Percentiles rank a stretch among this genome's conserved stretches.
Evolutionary conservation across 345 rosid species (phyloP).

Genomic region (Murraya paniculata): DNA sequence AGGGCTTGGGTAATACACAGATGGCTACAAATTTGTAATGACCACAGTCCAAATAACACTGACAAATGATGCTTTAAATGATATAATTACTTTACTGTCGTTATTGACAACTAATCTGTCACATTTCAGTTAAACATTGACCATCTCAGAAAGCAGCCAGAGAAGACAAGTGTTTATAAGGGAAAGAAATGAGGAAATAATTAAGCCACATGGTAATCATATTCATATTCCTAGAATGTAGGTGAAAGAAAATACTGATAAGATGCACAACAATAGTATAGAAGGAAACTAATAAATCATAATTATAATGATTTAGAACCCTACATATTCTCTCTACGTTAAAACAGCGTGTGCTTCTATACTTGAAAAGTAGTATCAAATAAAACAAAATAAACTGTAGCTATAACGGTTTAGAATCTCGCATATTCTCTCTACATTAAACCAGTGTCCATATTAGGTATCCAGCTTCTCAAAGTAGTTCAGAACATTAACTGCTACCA

Average conservation of each 20-base stretch:
- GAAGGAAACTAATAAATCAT: background rate
- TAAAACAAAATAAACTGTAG: background rate
- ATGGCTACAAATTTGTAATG: background rate
- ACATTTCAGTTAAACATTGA: background rate
- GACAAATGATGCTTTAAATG: background rate
- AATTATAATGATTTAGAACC: background rate
- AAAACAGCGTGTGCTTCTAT: background rate
- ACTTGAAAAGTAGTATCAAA: background rate
- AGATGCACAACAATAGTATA: background rate
- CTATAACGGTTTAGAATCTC: background rate
- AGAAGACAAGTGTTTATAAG: background rate
- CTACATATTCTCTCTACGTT: background rate
- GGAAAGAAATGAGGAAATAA: background rate
- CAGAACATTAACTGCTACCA: background rate
- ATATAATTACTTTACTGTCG: background rate
- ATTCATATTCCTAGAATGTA: background rate
- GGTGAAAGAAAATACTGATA: background rate
- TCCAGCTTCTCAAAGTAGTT: background rate
- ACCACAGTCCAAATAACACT: background rate
- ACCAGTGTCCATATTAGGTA: background rate
- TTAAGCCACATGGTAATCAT: background rate
- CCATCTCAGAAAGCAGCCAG: background rate
- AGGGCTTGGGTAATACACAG: background rate
- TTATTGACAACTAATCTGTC: background rate
- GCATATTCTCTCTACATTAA: background rate